phyloP scores from a whole-genome alignment of 164 flowering plant genomes.

The Sextonia rubra region DNA sequence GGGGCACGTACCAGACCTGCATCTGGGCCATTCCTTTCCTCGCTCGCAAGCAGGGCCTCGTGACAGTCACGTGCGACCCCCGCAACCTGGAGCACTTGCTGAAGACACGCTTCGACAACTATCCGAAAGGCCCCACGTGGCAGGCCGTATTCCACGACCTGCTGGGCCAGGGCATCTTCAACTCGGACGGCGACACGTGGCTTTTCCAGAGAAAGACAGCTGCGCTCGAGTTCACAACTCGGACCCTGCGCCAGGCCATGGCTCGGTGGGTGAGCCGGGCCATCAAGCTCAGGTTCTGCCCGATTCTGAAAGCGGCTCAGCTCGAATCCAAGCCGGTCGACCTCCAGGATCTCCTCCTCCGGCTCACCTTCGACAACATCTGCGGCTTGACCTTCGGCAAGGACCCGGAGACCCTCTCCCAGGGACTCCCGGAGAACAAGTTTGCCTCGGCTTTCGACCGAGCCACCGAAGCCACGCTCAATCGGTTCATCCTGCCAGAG shows the following conservation, averaged over 20 bases:
- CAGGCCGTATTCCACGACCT: slow-evolving; percentile 65
- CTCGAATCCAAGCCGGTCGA: slow-evolving; percentile 38
- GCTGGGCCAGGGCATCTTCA: slow-evolving; percentile 63
- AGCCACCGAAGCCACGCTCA: slow-evolving; percentile 66
- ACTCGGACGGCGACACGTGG: slow-evolving; percentile 79
- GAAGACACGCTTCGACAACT: slow-evolving; percentile 54
- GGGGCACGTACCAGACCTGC: slow-evolving; percentile 76
- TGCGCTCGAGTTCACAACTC: slow-evolving; percentile 59
- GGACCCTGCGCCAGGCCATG: slow-evolving; percentile 73
- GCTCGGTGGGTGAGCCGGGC: slow-evolving; percentile 65
- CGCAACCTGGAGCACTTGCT: slow-evolving; percentile 64
- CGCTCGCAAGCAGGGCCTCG: slow-evolving; percentile 56
- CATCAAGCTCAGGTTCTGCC: slow-evolving; percentile 47
- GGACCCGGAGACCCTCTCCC: slow-evolving; percentile 54
- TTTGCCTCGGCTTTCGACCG: slow-evolving; percentile 59
- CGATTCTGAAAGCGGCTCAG: slow-evolving; percentile 47
- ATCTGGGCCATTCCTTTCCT: slow-evolving; percentile 45
- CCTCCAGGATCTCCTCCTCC: slow-evolving; percentile 58
- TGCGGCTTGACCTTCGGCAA: slow-evolving; percentile 66
- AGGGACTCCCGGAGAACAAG: slow-evolving; percentile 49
- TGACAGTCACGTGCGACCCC: slow-evolving; percentile 76
- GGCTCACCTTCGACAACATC: slow-evolving; percentile 70
- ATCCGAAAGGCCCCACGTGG: slow-evolving; percentile 72
- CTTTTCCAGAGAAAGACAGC: slow-evolving; percentile 60
- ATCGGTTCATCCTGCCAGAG: slow-evolving; percentile 55